phyloP scores from a whole-genome alignment of 2,329 filamentous ascomycete species.

The Hypomyces rosellus region DNA sequence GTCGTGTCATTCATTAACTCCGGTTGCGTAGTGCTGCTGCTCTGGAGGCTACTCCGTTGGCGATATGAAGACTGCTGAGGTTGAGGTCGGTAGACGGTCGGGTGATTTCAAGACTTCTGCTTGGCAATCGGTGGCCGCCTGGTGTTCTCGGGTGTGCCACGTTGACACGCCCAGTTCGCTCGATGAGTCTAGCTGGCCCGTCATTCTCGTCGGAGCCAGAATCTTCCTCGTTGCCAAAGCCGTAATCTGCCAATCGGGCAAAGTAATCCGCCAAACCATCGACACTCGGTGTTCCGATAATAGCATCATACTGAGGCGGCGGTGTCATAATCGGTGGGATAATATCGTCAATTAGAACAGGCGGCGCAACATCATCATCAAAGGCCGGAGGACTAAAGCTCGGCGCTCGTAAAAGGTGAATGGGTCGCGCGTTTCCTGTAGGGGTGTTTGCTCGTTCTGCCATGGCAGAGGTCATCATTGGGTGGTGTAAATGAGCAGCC shows the following conservation, averaged over 20 bases:
- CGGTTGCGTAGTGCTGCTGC: too few relatives aligned
- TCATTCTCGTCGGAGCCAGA: slow-evolving; percentile 38
- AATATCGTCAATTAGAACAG: slow-evolving; percentile 20
- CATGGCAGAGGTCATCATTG: slow-evolving; percentile 25
- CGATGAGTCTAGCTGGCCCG: slow-evolving; percentile 39
- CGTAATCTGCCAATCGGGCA: slow-evolving; percentile 66
- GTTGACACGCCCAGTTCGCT: slow-evolving; percentile 50
- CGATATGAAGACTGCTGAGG: slow-evolving; percentile 16
- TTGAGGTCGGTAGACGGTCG: slow-evolving; percentile 28
- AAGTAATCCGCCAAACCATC: slow-evolving; percentile 82
- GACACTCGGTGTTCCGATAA: slow-evolving; percentile 63
- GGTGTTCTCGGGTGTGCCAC: slow-evolving; percentile 52
- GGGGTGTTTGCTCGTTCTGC: slow-evolving; percentile 1
- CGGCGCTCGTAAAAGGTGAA: slow-evolving; percentile 75
- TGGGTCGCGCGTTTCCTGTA: slow-evolving; percentile 50
- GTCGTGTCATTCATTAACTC: too few relatives aligned
- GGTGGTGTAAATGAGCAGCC: slow-evolving; percentile 45
- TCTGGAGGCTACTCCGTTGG: background rate
- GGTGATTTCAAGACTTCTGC: slow-evolving; percentile 50
- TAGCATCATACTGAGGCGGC: slow-evolving; percentile 76
- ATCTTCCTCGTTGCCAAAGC: slow-evolving; percentile 38
- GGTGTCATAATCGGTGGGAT: slow-evolving; percentile 56
- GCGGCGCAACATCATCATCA: slow-evolving; percentile 57
- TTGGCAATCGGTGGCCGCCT: slow-evolving; percentile 45
- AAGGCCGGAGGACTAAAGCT: slow-evolving; percentile 87